A percentile compares a stretch with the other conserved stretches of the same genome.
phyloP scores from a whole-genome alignment of 352 stramenopile genomes.

The Plasmopara halstedii region DNA sequence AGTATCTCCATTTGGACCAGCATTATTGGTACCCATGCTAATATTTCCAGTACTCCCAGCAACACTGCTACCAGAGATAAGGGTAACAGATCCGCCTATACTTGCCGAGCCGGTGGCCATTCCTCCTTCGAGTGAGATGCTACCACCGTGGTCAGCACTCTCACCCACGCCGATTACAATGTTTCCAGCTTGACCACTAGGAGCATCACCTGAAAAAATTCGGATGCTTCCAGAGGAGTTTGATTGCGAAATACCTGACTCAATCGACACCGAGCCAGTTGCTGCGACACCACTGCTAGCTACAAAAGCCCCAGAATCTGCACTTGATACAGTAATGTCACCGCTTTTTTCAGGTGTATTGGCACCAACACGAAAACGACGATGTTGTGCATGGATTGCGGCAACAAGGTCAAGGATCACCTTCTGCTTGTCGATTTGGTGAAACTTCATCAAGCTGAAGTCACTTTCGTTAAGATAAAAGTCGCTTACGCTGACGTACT shows the following conservation, averaged over 20 bases:
- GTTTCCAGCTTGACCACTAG: constrained; percentile 15
- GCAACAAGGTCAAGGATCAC: constrained; percentile 80
- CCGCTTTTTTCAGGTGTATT: constrained; percentile 26
- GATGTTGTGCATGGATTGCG: constrained; percentile 64
- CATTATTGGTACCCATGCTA: constrained; percentile 6
- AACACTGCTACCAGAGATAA: constrained; percentile 15
- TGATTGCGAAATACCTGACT: constrained; percentile 10
- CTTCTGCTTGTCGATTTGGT: constrained; percentile 85
- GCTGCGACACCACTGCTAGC: constrained; percentile 8
- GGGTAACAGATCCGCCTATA: constrained; percentile 12
- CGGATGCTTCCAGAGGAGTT: constrained; percentile 17
- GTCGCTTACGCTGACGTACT: constrained; percentile 75
- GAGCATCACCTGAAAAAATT: constrained; percentile 19
- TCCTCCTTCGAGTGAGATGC: constrained; percentile 20
- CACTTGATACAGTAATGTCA: constrained; percentile 27
- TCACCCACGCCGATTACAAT: constrained; percentile 21
- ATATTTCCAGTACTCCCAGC: constrained; percentile 11
- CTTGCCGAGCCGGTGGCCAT: constrained; percentile 6
- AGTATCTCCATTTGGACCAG: constrained; percentile 5
- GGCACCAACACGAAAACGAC: constrained; percentile 23
- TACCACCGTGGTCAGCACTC: constrained; percentile 14
- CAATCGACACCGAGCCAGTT: constrained; percentile 20
- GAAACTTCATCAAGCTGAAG: constrained; percentile 75
- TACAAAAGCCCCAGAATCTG: constrained; percentile 14
- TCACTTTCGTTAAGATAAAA: constrained; percentile 61